A percentile compares a stretch with the other conserved stretches of the same genome.
Conservation (phyloP, 352 stramenopile species). For the Phytophthora rubi region DNA sequence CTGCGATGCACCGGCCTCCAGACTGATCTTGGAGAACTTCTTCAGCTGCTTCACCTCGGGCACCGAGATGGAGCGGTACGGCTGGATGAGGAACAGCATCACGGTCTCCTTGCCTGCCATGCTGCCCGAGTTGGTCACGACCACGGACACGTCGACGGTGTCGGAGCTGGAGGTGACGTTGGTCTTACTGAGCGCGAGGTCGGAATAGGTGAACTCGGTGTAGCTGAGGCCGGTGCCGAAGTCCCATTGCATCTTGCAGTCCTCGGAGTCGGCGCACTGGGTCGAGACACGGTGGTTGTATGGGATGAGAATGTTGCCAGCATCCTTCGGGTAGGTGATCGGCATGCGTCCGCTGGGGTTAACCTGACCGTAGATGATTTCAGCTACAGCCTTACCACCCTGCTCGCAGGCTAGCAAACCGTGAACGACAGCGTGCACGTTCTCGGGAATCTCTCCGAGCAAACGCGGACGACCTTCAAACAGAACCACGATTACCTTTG, state of each 20-base stretch:
- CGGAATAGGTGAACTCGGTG: not conserved
- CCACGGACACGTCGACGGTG: not conserved
- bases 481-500: not conserved
- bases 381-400: not conserved
- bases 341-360: slow-evolving; percentile 2
- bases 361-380: not conserved
- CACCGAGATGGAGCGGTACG: slow-evolving; percentile 59
- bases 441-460: not conserved
- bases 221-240: slow-evolving; percentile 1
- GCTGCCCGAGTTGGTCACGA: slow-evolving; percentile 55
- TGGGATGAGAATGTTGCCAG: not conserved
- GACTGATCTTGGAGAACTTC: slow-evolving; percentile 63
- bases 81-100: slow-evolving; percentile 77
- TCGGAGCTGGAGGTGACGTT: not conserved
- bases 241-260: slow-evolving; percentile 3
- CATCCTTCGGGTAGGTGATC: not conserved
- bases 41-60: slow-evolving; percentile 84
- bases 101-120: slow-evolving; percentile 69
- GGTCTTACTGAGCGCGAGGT: not conserved
- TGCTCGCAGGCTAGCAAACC: not conserved
- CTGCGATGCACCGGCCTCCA: not conserved
- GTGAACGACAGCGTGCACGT: not conserved
- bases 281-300: not conserved
- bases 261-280: slow-evolving; percentile 12
- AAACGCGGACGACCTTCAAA: not conserved